Conservation (phyloP, 2,329 filamentous ascomycete genomes). For the Fusarium sp. region DNA sequence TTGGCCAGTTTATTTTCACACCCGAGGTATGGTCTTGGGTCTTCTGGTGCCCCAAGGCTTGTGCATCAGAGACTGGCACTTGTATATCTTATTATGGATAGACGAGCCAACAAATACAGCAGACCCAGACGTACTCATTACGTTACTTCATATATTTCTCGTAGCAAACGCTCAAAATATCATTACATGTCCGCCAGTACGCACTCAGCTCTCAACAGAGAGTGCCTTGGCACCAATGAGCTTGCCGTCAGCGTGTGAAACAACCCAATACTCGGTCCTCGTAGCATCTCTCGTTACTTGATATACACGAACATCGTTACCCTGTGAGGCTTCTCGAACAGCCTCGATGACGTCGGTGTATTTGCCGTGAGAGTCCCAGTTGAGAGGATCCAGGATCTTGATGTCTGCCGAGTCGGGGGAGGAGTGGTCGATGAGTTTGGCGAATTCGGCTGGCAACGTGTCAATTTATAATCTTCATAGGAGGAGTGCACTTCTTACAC, state of each 20-base stretch:
- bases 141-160: background rate
- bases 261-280: constrained; percentile 81
- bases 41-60: background rate
- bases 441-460: constrained; percentile 69
- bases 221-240: constrained; percentile 82
- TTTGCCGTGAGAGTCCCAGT: constrained; percentile 78
- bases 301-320: constrained; percentile 79
- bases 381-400: constrained; percentile 70
- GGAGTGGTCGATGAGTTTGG: constrained; percentile 69
- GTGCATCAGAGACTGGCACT: background rate
- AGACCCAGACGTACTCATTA: background rate
- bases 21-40: background rate
- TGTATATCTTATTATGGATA: background rate
- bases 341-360: constrained; percentile 77
- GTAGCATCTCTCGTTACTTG: constrained; percentile 69
- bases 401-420: constrained; percentile 65
- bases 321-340: constrained; percentile 69
- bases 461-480: background rate
- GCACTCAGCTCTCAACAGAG: constrained; percentile 68
- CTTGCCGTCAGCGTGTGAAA: constrained; percentile 69
- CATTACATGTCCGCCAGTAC: background rate
- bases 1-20: background rate
- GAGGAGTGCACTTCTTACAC: constrained; percentile 54
- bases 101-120: background rate
- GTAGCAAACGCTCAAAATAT: background rate